A percentile compares a stretch with the other conserved stretches of the same genome.
phyloP scores from a whole-genome alignment of 1,284 basidiomycete species.

The Naganishia albida region DNA sequence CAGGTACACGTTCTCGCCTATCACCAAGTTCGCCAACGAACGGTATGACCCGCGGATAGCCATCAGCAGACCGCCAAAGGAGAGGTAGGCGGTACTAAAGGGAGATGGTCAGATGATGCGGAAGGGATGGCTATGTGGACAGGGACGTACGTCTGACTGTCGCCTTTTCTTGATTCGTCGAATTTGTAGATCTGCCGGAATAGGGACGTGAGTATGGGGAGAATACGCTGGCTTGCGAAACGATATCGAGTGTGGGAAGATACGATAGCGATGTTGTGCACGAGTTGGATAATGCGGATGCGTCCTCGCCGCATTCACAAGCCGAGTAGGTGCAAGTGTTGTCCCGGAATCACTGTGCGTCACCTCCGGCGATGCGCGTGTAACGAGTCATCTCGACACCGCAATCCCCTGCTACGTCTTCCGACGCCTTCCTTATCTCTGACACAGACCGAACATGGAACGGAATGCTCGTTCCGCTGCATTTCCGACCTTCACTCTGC shows the following conservation, averaged over 20 bases:
- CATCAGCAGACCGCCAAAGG: conserved; percentile 95
- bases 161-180: conserved; percentile 73
- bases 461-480: background rate
- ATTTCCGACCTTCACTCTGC: background rate
- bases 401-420: background rate
- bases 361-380: too few relatives aligned
- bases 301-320: too few relatives aligned
- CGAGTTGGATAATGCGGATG: too few relatives aligned
- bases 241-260: too few relatives aligned
- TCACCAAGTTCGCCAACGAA: conserved; percentile 86
- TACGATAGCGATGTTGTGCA: too few relatives aligned
- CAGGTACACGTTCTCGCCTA: conserved; percentile 90
- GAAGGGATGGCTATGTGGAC: background rate
- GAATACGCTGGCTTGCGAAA: too few relatives aligned
- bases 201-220: background rate
- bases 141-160: conserved; percentile 48
- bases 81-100: conserved; percentile 84
- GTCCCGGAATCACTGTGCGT: too few relatives aligned
- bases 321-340: too few relatives aligned
- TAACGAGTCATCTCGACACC: background rate
- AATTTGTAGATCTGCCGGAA: conserved; percentile 85
- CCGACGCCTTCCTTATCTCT: too few relatives aligned
- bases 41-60: conserved; percentile 89
- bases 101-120: conserved; percentile 5
- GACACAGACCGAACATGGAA: too few relatives aligned